Evolutionary conservation across 208 protist genomes (phyloP).

Genomic region (Strigomonas culicis): DNA sequence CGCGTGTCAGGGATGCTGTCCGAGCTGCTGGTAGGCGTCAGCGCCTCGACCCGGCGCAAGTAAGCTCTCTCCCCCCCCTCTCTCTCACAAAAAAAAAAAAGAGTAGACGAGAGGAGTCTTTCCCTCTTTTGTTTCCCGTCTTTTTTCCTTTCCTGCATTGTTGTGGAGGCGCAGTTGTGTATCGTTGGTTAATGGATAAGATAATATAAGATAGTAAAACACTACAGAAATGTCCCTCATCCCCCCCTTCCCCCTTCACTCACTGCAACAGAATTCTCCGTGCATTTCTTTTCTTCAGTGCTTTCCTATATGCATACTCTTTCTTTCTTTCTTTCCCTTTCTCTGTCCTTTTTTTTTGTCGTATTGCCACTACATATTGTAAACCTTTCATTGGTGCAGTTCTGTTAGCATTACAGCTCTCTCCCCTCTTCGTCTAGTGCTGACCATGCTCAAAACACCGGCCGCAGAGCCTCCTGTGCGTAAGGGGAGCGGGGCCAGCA

Average conservation of each 20-base stretch:
- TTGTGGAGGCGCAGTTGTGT: no score
- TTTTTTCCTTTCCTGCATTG: no score
- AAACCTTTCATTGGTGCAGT: not conserved
- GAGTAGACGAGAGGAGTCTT: not conserved
- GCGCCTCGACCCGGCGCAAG: conserved; percentile 16
- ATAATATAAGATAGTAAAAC: no score
- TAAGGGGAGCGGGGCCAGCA: not conserved
- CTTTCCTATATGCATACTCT: not conserved
- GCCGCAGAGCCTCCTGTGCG: not conserved
- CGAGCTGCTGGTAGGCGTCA: conserved; percentile 21
- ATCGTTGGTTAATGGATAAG: no score
- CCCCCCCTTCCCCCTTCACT: no score
- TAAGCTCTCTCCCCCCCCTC: no score
- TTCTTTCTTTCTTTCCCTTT: not conserved
- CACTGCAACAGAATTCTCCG: no score
- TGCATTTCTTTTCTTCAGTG: no score
- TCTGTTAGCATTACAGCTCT: not conserved
- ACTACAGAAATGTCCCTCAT: no score
- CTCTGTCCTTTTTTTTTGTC: conserved; percentile 1
- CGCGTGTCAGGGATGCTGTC: conserved; percentile 19
- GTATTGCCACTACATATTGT: no score
- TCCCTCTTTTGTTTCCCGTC: no score
- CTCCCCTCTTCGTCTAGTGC: not conserved
- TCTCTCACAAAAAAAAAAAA: conserved; percentile 6
- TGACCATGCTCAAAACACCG: not conserved